Evolutionary conservation across 75 land plant genomes (phyloP).

Genomic region (Pinus taeda): DNA sequence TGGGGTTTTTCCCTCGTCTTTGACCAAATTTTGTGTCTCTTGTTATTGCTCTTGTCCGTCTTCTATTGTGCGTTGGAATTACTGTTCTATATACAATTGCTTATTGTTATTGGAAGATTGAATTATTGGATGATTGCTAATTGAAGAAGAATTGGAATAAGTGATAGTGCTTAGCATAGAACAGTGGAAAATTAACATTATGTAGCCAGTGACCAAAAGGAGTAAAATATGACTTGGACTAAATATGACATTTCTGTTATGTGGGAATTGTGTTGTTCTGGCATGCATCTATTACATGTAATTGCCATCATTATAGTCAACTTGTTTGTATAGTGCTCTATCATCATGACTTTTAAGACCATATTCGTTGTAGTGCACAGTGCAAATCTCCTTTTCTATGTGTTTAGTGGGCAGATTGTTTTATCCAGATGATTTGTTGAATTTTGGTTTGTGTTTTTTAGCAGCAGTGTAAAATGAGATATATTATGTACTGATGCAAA

Average conservation of each 20-base stretch:
- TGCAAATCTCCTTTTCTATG: neutral
- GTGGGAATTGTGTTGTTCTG: neutral
- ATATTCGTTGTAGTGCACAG: neutral
- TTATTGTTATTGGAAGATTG: no score
- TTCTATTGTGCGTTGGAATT: no score
- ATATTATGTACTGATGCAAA: neutral
- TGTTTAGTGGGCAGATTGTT: neutral
- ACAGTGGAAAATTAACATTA: no score
- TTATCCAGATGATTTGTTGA: neutral
- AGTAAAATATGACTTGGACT: neutral
- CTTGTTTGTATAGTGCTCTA: neutral
- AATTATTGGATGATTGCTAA: no score
- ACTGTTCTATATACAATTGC: no score
- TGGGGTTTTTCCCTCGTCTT: no score
- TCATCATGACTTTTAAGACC: neutral
- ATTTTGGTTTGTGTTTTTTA: neutral
- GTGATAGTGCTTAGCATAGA: no score
- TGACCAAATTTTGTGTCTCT: no score
- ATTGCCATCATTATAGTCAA: neutral
- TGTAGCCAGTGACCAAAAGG: neutral
- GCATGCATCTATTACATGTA: neutral
- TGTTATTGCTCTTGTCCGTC: no score
- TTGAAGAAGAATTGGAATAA: no score
- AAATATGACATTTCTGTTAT: neutral
- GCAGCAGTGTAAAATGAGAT: neutral